Percentiles rank a stretch among this genome's conserved stretches.
These are phyloP conservation scores for Paramecium sonneborni DNA, from an alignment of 73 alveolate species.

Conservation along the genomic window DNA sequence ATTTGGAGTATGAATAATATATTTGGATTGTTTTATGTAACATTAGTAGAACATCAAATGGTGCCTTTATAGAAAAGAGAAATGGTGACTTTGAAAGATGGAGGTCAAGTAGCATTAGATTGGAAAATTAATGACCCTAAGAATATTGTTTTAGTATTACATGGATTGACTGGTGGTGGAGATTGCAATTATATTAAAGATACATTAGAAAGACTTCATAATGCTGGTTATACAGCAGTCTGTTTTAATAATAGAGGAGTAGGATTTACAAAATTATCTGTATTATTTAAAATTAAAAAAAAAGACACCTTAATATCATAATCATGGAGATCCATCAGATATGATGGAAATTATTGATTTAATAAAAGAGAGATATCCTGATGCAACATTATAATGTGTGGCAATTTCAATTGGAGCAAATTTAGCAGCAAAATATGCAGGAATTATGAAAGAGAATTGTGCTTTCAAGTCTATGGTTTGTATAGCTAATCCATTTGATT, in stretches of 20 bases:
- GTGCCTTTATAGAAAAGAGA: conserved; percentile 8
- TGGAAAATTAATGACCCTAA: background rate
- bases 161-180: conserved; percentile 58
- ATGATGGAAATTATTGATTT: conserved; percentile 50
- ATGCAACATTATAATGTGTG: conserved; percentile 59
- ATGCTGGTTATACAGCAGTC: conserved; percentile 49
- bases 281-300: background rate
- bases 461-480: conserved; percentile 52
- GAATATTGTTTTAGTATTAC: background rate
- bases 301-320: conserved; percentile 27
- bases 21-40: conserved; percentile 31
- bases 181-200: conserved; percentile 59
- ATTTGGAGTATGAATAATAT: background rate
- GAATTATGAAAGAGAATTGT: conserved; percentile 45
- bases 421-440: conserved; percentile 59
- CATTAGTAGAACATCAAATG: conserved; percentile 26
- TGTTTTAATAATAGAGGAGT: conserved; percentile 48
- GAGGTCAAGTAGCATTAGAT: conserved; percentile 54
- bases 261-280: background rate
- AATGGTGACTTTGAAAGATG: conserved; percentile 6
- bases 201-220: background rate
- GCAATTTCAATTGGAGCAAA: conserved; percentile 67
- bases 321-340: conserved; percentile 54
- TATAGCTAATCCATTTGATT: conserved; percentile 64
- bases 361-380: conserved; percentile 53